phyloP scores from a whole-genome alignment of 2,329 filamentous ascomycete species.

The Penicillium brevicompactum region DNA sequence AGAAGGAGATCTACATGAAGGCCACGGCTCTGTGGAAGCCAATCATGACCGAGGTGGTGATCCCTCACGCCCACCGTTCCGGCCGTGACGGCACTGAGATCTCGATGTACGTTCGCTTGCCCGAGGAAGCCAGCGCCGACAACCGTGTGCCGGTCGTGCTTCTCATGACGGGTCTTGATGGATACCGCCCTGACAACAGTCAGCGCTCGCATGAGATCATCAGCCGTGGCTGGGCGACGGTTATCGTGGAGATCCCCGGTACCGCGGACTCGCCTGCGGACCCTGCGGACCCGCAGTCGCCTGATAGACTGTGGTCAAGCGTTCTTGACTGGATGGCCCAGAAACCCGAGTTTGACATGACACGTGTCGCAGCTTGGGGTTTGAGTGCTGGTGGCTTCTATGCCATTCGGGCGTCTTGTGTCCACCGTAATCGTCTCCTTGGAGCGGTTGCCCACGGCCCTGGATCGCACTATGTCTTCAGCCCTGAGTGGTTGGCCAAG shows the following conservation, averaged over 20 bases:
- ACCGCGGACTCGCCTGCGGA: conserved; percentile 70
- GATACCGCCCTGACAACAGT: conserved; percentile 57
- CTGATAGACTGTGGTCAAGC: conserved; percentile 65
- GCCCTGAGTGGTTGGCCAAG: conserved; percentile 60
- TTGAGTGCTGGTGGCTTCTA: conserved; percentile 69
- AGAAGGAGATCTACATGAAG: conserved; percentile 66
- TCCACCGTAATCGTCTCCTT: conserved; percentile 57
- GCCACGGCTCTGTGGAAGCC: conserved; percentile 56
- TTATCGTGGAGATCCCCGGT: conserved; percentile 67
- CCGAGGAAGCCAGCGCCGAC: conserved; percentile 45
- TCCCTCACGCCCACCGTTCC: conserved; percentile 59
- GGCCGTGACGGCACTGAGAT: conserved; percentile 58
- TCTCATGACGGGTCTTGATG: conserved; percentile 62
- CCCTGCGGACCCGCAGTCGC: conserved; percentile 58
- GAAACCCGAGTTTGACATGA: conserved; percentile 58
- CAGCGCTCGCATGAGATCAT: conserved; percentile 64
- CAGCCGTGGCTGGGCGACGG: conserved; percentile 62
- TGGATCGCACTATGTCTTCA: conserved; percentile 64
- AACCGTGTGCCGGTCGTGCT: conserved; percentile 55
- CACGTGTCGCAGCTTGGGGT: conserved; percentile 63
- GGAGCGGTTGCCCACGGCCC: conserved; percentile 66
- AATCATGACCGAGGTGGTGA: conserved; percentile 63
- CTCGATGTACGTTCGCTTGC: conserved; percentile 67
- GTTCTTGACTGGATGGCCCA: conserved; percentile 62
- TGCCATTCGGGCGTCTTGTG: conserved; percentile 67